phyloP scores from a whole-genome alignment of 2,329 filamentous ascomycete species.

The Xylaria polymorpha region DNA sequence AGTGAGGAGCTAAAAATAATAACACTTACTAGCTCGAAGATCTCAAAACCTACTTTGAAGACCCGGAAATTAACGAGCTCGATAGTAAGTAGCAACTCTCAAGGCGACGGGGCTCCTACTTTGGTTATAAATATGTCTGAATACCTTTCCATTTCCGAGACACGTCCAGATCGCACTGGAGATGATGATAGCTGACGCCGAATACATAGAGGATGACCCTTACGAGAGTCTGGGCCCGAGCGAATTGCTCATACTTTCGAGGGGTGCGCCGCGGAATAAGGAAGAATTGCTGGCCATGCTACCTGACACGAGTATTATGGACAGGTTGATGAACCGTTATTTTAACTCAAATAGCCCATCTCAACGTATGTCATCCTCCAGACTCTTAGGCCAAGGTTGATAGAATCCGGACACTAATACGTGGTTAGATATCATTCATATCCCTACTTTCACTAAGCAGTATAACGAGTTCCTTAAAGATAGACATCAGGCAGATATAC shows the following conservation, averaged over 20 bases:
- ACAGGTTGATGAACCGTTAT: slow-evolving; percentile 64
- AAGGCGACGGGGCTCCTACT: neutral
- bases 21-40: slow-evolving; percentile 63
- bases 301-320: slow-evolving; percentile 59
- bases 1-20: slow-evolving; percentile 27
- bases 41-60: slow-evolving; percentile 67
- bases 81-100: slow-evolving; percentile 33
- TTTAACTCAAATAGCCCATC: slow-evolving; percentile 66
- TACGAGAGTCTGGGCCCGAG: slow-evolving; percentile 52
- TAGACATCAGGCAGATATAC: slow-evolving; percentile 53
- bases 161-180: neutral
- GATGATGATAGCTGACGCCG: neutral
- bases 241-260: slow-evolving; percentile 59
- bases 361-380: slow-evolving; percentile 55
- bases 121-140: neutral
- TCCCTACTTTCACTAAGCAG: slow-evolving; percentile 63
- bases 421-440: slow-evolving; percentile 62
- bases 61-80: slow-evolving; percentile 54
- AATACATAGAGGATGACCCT: slow-evolving; percentile 43
- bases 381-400: neutral
- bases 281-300: slow-evolving; percentile 61
- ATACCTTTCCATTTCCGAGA: neutral
- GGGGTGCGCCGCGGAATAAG: slow-evolving; percentile 54
- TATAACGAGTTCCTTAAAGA: slow-evolving; percentile 64
- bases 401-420: slow-evolving; percentile 29